Evolutionary conservation across 345 rosid genomes (phyloP).

Genomic region (Brassica napus): DNA sequence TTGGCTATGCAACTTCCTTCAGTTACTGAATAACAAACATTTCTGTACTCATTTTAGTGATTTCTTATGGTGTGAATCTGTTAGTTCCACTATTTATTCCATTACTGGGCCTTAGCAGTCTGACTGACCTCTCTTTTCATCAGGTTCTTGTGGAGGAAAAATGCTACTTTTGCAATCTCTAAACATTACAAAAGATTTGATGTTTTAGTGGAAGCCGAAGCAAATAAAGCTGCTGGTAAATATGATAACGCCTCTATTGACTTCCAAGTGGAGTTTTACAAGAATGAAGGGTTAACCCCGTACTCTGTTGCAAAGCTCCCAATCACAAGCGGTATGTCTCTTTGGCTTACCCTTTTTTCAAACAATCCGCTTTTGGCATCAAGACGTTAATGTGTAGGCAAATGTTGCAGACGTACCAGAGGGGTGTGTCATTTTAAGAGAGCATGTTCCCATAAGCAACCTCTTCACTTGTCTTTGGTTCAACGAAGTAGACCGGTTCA

Average conservation of each 20-base stretch:
- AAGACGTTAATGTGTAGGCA: not conserved
- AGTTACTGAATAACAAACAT: not conserved
- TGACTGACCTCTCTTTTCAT: constrained; percentile 25
- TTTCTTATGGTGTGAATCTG: constrained; percentile 1
- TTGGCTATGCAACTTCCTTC: not conserved
- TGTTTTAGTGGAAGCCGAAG: constrained; percentile 92
- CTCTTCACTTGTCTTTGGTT: constrained; percentile 96
- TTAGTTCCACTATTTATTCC: not conserved
- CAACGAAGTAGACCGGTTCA: constrained; percentile 96
- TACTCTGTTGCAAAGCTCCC: constrained; percentile 87
- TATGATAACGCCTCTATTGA: constrained; percentile 88
- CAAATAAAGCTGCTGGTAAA: constrained; percentile 98
- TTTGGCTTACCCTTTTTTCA: not conserved
- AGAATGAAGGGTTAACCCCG: constrained; percentile 86
- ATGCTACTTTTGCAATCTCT: constrained; percentile 94
- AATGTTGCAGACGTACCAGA: constrained; percentile 88
- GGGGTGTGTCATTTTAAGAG: constrained; percentile 95
- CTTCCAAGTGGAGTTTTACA: constrained; percentile 85
- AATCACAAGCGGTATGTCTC: constrained; percentile 72
- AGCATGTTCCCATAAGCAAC: constrained; percentile 92
- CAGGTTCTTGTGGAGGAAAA: constrained; percentile 98
- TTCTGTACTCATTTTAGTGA: not conserved
- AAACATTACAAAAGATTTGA: constrained; percentile 88
- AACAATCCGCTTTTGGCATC: not conserved
- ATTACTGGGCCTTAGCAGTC: constrained; percentile 9